Evolutionary conservation across 2,329 filamentous ascomycete genomes (phyloP), one percentile per base, ranked within the genome.

Genomic region (Aspergillus quadricinctus): DNA sequence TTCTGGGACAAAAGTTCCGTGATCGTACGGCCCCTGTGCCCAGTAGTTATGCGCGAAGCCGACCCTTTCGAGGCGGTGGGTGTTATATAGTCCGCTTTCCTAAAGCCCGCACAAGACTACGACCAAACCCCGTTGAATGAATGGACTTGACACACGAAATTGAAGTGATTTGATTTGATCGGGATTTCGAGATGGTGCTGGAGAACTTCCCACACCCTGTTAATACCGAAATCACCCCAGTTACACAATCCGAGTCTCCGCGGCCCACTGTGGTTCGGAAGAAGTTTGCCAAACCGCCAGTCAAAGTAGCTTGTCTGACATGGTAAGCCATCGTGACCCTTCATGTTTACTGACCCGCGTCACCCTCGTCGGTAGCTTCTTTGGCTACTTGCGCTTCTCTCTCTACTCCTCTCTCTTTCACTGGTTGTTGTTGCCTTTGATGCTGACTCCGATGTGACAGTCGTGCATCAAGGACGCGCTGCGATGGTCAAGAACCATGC

Each of bases 221-320:
- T 54, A 55, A 61, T 54, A 52, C 54, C 56, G 61, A 53, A 53
- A 49, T 53, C 49, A 54, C 57, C 48, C 48, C 61, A 54, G 63
- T 61, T 59, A 61, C 63, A 59, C 64, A 67, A 54, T 59, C 64
- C 60, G 63, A 62, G 55, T 54, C 61, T 55, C 59, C 60, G 31
- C 65, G 63, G 53, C 66, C 69, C 61, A 66, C 66, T 49, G 68
- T 70, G 59, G 62, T 69, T 59, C 71, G 73, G 61, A 76, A 73
- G 69, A 77, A 76, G 65, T 77, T 77, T 58, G 71, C 72, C 50
- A 76, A 76, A 68, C 75, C 75, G 23, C 75, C 75, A 43, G 75
- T 77, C 35, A 77, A 77, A 63, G 72, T 77, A 64, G 75, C 75
- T 46, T 77, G 74, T 68, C 63, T 77, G 55, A 64, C 75, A 53